Percentiles rank a stretch among this genome's conserved stretches.
These are phyloP conservation scores for Areca catechu DNA, from an alignment of 176 grass and related monocot genomes.

Conservation along the genomic window DNA sequence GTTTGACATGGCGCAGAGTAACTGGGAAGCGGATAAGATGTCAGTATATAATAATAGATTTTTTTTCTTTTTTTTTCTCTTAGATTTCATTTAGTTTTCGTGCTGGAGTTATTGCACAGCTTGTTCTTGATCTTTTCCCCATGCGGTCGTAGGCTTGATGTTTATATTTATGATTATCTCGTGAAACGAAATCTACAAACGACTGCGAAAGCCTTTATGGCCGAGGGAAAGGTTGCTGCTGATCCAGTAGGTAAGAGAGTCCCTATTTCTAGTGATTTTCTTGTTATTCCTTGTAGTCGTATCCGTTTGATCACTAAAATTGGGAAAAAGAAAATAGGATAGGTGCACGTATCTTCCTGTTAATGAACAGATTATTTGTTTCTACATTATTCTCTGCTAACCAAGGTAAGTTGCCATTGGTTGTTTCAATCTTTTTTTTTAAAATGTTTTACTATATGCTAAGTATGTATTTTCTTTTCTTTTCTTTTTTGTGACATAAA, in stretches of 20 bases:
- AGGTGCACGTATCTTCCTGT: too few species aligned
- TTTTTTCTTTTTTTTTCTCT: constrained; percentile 2
- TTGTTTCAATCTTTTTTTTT: too few species aligned
- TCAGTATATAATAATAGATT: constrained; percentile 20
- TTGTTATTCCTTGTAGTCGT: background rate
- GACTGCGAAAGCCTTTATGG: constrained; percentile 90
- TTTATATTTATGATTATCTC: constrained; percentile 96
- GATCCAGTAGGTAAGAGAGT: constrained; percentile 83
- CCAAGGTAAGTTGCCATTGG: too few species aligned
- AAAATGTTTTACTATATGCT: too few species aligned
- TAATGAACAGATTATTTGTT: too few species aligned
- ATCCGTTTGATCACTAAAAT: too few species aligned
- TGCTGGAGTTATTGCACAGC: too few species aligned
- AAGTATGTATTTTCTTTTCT: too few species aligned
- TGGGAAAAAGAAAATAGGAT: too few species aligned
- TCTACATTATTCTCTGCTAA: too few species aligned
- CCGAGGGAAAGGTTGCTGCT: constrained; percentile 86
- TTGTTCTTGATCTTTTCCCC: too few species aligned
- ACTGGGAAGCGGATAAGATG: constrained; percentile 99
- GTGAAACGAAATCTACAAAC: constrained; percentile 85
- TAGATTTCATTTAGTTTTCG: background rate
- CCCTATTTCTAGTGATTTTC: background rate
- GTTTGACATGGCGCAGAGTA: constrained; percentile 83
- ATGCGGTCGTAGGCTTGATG: constrained; percentile 68
- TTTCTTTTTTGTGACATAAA: too few species aligned